Conservation (phyloP, 805 yeast species). For the Zygosaccharomyces rouxii region DNA sequence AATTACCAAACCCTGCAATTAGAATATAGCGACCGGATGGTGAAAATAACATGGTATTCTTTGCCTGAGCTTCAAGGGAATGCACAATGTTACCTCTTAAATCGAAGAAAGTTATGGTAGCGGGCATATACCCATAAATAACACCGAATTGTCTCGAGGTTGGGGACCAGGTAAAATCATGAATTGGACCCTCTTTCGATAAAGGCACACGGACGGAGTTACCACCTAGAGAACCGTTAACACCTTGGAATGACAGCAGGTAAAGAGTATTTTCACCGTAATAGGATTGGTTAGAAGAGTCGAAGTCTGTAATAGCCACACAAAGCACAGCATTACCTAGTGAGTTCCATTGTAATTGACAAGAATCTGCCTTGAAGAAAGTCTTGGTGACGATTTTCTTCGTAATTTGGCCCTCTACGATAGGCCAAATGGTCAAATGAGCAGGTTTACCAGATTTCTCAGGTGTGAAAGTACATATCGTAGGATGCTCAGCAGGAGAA, state of each 20-base stretch:
- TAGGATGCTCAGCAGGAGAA: slow-evolving; percentile 88
- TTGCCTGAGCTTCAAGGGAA: slow-evolving; percentile 78
- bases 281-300: slow-evolving; percentile 86
- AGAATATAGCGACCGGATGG: slow-evolving; percentile 90
- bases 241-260: slow-evolving; percentile 47
- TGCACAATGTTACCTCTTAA: slow-evolving; percentile 85
- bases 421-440: slow-evolving; percentile 65
- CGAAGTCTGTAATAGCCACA: slow-evolving; percentile 93
- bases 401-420: slow-evolving; percentile 36
- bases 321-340: slow-evolving; percentile 93
- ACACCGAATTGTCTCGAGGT: slow-evolving; percentile 96
- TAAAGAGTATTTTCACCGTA: slow-evolving; percentile 95
- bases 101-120: slow-evolving; percentile 90
- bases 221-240: slow-evolving; percentile 78
- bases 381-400: slow-evolving; percentile 82
- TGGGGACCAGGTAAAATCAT: slow-evolving; percentile 97
- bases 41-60: slow-evolving; percentile 85
- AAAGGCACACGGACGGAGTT: slow-evolving; percentile 84
- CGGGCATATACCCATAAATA: slow-evolving; percentile 96
- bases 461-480: slow-evolving; percentile 86
- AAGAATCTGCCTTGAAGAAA: slow-evolving; percentile 93
- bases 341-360: slow-evolving; percentile 88
- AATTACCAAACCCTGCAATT: slow-evolving; percentile 96
- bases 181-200: slow-evolving; percentile 93
- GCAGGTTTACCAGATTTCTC: slow-evolving; percentile 89